These are phyloP conservation scores for Euclidium syriacum DNA, from an alignment of 345 rosid genomes.

Conservation along the genomic window DNA sequence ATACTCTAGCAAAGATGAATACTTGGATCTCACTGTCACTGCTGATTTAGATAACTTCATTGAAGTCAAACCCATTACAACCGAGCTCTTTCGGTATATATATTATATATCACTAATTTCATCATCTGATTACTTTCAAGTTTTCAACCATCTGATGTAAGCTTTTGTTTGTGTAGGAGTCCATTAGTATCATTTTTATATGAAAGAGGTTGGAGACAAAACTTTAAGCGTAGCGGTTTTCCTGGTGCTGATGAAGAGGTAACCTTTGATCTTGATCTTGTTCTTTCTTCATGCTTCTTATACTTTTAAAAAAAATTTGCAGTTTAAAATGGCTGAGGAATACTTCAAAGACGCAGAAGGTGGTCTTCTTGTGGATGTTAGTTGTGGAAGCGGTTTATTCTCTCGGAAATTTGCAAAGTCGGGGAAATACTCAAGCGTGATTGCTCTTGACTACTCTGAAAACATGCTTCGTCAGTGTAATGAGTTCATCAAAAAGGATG, in stretches of 20 bases:
- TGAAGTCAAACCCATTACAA: conserved; percentile 63
- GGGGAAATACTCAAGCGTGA: conserved; percentile 61
- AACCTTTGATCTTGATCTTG: neutral
- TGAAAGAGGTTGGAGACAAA: conserved; percentile 96
- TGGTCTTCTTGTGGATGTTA: conserved; percentile 85
- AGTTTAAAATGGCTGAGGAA: conserved; percentile 94
- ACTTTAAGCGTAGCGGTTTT: conserved; percentile 70
- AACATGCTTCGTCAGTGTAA: conserved; percentile 94
- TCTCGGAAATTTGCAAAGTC: conserved; percentile 82
- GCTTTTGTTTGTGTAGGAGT: conserved; percentile 45
- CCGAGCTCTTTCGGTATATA: conserved; percentile 77
- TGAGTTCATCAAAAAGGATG: conserved; percentile 69
- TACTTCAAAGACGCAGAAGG: conserved; percentile 72
- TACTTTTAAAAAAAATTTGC: conserved; percentile 31
- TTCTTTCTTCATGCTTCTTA: neutral
- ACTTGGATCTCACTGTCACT: conserved; percentile 75
- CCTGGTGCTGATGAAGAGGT: conserved; percentile 98
- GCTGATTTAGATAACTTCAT: conserved; percentile 56
- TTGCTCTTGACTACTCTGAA: conserved; percentile 95
- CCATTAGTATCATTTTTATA: conserved; percentile 88
- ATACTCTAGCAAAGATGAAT: conserved; percentile 76
- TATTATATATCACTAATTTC: neutral
- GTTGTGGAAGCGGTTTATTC: conserved; percentile 95
- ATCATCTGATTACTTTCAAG: neutral
- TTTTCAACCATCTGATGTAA: neutral